Conservation (phyloP, 148 eudicot genomes). For the Beta vulgaris region DNA sequence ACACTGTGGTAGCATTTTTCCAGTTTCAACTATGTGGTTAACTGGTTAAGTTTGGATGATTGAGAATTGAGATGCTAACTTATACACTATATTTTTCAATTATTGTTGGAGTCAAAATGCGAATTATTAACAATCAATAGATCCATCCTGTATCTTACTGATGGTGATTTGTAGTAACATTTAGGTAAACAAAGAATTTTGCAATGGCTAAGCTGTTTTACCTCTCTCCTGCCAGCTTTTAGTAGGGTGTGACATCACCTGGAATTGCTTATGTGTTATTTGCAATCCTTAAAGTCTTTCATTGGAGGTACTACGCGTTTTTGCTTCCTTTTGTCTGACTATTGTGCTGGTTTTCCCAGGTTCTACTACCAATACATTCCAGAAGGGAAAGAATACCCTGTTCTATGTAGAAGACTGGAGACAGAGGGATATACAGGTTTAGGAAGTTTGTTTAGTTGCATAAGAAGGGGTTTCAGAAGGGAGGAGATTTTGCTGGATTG, state of each 20-base stretch:
- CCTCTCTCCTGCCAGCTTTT: background rate
- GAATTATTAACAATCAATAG: too few species aligned
- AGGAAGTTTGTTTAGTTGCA: slow-evolving; percentile 36
- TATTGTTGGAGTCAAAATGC: too few species aligned
- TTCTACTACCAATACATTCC: slow-evolving; percentile 85
- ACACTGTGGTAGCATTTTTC: too few species aligned
- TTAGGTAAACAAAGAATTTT: background rate
- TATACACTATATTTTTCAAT: too few species aligned
- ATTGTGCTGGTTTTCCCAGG: slow-evolving; percentile 38
- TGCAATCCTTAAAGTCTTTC: background rate
- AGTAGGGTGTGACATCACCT: too few species aligned
- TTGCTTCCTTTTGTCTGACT: background rate
- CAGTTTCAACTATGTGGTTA: too few species aligned
- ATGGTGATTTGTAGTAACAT: background rate
- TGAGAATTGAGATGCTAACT: too few species aligned
- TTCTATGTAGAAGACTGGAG: slow-evolving; percentile 66
- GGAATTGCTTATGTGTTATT: background rate
- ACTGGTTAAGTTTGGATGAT: too few species aligned
- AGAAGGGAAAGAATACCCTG: slow-evolving; percentile 89
- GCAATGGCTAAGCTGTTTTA: background rate
- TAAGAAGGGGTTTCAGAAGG: slow-evolving; percentile 34
- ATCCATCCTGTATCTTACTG: too few species aligned
- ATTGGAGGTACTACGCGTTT: background rate
- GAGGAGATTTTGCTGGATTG: slow-evolving; percentile 88
- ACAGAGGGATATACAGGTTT: slow-evolving; percentile 40